A percentile compares a stretch with the other conserved stretches of the same genome.
phyloP scores from a whole-genome alignment of 768 basidiomycete genomes.

The Rhodotorula toruloides region DNA sequence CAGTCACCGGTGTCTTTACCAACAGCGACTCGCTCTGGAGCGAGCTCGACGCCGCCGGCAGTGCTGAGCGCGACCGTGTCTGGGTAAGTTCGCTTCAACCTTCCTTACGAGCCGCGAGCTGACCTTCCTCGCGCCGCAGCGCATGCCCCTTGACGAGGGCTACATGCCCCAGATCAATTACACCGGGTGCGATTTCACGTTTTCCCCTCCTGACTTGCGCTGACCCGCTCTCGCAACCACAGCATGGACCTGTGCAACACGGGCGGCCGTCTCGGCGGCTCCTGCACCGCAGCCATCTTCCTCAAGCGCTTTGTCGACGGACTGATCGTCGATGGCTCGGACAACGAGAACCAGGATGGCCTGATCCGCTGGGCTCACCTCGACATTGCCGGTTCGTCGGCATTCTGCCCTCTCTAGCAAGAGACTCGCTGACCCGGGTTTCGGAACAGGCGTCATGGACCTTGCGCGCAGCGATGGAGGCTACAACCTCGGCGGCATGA shows the following conservation, averaged over 20 bases:
- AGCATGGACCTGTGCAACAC: conserved; percentile 62
- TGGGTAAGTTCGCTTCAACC: conserved; percentile 54
- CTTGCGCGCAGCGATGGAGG: conserved; percentile 18
- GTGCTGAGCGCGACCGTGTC: conserved; percentile 50
- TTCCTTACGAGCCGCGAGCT: not conserved
- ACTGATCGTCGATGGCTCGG: conserved; percentile 57
- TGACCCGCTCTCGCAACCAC: not conserved
- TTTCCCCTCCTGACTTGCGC: not conserved
- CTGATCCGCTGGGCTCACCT: conserved; percentile 76
- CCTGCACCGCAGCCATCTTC: conserved; percentile 79
- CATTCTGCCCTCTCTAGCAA: not conserved
- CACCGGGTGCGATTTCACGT: conserved; percentile 6
- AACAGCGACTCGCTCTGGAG: conserved; percentile 62
- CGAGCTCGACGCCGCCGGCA: conserved; percentile 63
- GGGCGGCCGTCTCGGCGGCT: conserved; percentile 64
- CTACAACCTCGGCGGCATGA: conserved; percentile 33
- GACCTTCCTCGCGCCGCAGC: conserved; percentile 33
- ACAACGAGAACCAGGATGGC: conserved; percentile 54
- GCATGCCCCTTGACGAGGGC: conserved; percentile 80
- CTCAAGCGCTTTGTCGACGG: conserved; percentile 54
- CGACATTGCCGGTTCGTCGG: conserved; percentile 57
- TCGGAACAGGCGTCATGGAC: conserved; percentile 25
- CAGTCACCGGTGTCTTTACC: conserved; percentile 71
- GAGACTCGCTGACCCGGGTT: not conserved
- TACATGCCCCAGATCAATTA: conserved; percentile 68